These are phyloP conservation scores for Flaveria floridana DNA, from an alignment of 140 eudicot species.

Conservation along the genomic window DNA sequence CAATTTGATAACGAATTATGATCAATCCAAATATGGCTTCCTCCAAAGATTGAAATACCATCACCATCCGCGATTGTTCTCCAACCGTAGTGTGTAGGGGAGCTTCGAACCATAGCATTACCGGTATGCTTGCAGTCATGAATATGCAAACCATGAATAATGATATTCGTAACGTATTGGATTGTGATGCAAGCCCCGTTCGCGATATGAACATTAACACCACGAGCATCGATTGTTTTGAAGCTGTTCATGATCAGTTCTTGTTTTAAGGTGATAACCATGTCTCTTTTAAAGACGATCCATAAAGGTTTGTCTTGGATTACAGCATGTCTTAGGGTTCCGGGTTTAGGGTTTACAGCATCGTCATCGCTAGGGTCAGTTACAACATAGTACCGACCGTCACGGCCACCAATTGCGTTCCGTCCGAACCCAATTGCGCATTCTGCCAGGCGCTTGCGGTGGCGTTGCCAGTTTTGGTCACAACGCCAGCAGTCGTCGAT, in stretches of 20 bases:
- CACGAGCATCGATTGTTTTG: conserved; percentile 69
- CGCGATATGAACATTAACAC: conserved; percentile 59
- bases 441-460: conserved; percentile 59
- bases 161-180: conserved; percentile 54
- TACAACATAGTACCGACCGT: conserved; percentile 51
- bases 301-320: conserved; percentile 66
- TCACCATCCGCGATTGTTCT: conserved; percentile 67
- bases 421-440: conserved; percentile 72
- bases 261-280: conserved; percentile 65
- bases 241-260: conserved; percentile 73
- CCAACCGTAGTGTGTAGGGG: conserved; percentile 57
- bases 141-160: conserved; percentile 63
- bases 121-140: conserved; percentile 62
- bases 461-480: conserved; percentile 52
- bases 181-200: conserved; percentile 68
- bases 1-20: conserved; percentile 60
- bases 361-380: conserved; percentile 53
- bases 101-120: conserved; percentile 70
- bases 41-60: conserved; percentile 53
- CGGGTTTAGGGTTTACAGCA: conserved; percentile 57
- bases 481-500: conserved; percentile 73
- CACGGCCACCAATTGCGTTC: conserved; percentile 63
- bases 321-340: conserved; percentile 61
- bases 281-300: conserved; percentile 60
- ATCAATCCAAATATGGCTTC: conserved; percentile 68